Evolutionary conservation across 331 rosid genomes (phyloP), one percentile per base, ranked within the genome.

Genomic region (Stylosanthes scabra): DNA sequence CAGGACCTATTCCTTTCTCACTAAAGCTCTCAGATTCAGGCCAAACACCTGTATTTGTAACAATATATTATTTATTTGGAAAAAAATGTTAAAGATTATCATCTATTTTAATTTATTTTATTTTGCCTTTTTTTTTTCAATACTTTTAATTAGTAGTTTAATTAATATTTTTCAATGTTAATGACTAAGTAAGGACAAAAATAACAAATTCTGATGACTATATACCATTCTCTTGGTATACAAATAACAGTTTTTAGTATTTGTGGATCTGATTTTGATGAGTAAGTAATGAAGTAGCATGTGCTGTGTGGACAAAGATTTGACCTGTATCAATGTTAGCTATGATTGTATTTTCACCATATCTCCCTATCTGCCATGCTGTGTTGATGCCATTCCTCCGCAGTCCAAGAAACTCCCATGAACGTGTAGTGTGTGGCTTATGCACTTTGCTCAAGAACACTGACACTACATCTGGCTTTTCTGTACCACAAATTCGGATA

Each of bases 11-110:
- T 58, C 78, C 78, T 9, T 11, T 49, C 14, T 78, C 83, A 20
- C 29, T 72, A 63, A 91, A 91, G 74, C 94, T 91, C 75, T 47
- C 49, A 0, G 97, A 83, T 52, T 91, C 92, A 0, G 97, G 97
- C 94, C 90, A 86, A 56, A 81, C 94, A 59, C 97, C 97, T 20
- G 25, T 20, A 20, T 20, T 11, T 4, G 3, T 27, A 39, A 46
- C 14, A 8, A n/a, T n/a, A n/a, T n/a, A n/a, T n/a, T n/a, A n/a
- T n/a, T n/a, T n/a, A n/a, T n/a, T n/a, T n/a, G n/a, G n/a, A n/a
- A n/a, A n/a, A n/a, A n/a, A n/a, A n/a, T n/a, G n/a, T n/a, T n/a
- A n/a, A n/a, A n/a, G n/a, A n/a, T n/a, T n/a, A n/a, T n/a, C n/a
- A n/a, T n/a, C n/a, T n/a, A 40, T 4, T 11, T 5, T 20, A 20